Conservation (phyloP, 2,329 filamentous ascomycete genomes). For the Colletotrichum musae region DNA sequence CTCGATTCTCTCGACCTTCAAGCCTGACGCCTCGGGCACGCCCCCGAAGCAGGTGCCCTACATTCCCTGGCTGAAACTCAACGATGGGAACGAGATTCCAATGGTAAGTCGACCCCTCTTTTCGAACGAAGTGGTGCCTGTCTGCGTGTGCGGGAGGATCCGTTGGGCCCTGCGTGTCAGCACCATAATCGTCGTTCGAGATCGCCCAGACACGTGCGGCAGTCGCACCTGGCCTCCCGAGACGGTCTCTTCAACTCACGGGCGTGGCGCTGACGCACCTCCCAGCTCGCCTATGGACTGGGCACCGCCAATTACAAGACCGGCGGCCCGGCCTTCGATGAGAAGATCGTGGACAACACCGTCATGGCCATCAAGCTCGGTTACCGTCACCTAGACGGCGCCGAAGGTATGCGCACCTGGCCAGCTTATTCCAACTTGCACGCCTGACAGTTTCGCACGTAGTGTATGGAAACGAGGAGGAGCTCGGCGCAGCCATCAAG, state of each 20-base stretch:
- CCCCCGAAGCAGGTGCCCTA: constrained; percentile 57
- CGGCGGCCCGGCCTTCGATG: constrained; percentile 66
- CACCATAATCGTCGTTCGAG: constrained; percentile 3
- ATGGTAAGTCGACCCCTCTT: constrained; percentile 62
- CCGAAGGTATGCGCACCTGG: constrained; percentile 67
- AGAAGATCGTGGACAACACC: constrained; percentile 63
- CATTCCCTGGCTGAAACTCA: constrained; percentile 76
- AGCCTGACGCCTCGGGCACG: constrained; percentile 55
- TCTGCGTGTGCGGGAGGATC: not conserved
- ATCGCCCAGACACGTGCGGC: not conserved
- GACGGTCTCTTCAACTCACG: constrained; percentile 10
- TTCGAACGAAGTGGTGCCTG: not conserved
- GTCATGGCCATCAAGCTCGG: constrained; percentile 78
- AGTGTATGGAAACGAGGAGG: constrained; percentile 77
- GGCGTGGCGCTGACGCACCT: constrained; percentile 1
- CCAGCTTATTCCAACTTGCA: not conserved
- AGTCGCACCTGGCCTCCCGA: not conserved
- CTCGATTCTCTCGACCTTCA: constrained; percentile 57
- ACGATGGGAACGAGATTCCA: constrained; percentile 81
- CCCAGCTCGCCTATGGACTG: constrained; percentile 78
- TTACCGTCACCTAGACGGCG: constrained; percentile 81
- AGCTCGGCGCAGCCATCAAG: constrained; percentile 81
- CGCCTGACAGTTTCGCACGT: constrained; percentile 28
- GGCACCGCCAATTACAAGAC: constrained; percentile 78
- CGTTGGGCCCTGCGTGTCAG: constrained; percentile 1